phyloP scores from a whole-genome alignment of 1,284 basidiomycete genomes.

The Peniophora sp. region DNA sequence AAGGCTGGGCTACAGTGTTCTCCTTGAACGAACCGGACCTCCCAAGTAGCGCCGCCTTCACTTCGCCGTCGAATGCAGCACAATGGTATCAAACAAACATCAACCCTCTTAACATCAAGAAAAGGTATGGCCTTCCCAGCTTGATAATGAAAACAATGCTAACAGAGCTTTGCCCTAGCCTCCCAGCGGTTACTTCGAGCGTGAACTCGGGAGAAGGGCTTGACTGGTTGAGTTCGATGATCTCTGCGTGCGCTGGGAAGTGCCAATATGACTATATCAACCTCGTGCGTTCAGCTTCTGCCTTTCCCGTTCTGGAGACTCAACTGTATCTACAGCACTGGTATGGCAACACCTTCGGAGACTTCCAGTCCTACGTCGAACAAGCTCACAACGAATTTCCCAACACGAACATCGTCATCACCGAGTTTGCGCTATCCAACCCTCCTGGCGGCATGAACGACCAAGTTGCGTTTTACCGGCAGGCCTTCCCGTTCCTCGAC shows the following conservation, averaged over 20 bases:
- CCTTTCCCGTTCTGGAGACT: neutral
- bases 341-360: conserved; percentile 4
- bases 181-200: conserved; percentile 14
- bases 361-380: conserved; percentile 5
- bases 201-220: conserved; percentile 13
- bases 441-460: neutral
- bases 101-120: conserved; percentile 3
- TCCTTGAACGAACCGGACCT: conserved; percentile 11
- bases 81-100: conserved; percentile 9
- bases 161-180: neutral
- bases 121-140: no score
- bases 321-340: neutral
- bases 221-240: conserved; percentile 13
- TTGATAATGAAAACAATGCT: neutral
- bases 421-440: neutral
- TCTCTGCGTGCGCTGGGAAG: conserved; percentile 12
- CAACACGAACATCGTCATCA: conserved; percentile 2
- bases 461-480: neutral
- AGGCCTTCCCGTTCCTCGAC: conserved; percentile 1
- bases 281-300: conserved; percentile 2
- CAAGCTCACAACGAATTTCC: conserved; percentile 5
- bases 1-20: neutral
- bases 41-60: neutral
- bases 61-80: conserved; percentile 7
- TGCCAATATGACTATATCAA: conserved; percentile 19